Evolutionary conservation across 495 filamentous ascomycete species (phyloP).

Genomic region (Thozetella sp.): DNA sequence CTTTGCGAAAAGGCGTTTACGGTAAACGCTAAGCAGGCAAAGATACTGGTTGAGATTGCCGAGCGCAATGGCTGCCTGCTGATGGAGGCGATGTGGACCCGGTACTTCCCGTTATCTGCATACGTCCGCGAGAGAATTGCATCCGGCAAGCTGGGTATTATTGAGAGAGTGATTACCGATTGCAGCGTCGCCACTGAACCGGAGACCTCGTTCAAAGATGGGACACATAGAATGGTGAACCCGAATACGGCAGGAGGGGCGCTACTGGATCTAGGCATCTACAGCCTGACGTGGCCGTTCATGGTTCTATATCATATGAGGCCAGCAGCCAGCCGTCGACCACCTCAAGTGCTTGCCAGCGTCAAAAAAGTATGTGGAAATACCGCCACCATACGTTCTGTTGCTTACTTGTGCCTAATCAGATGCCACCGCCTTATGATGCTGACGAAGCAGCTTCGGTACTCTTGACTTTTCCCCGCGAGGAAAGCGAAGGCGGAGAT

Average conservation of each 20-base stretch:
- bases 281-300: background rate
- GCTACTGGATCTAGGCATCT: background rate
- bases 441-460: no score
- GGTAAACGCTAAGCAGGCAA: background rate
- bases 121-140: no score
- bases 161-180: background rate
- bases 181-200: no score
- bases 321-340: background rate
- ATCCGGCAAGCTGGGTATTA: background rate
- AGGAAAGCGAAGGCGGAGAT: no score
- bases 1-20: slow-evolving; percentile 56
- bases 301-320: background rate
- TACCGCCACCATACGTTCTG: no score
- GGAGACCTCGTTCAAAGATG: background rate
- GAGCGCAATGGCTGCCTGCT: background rate
- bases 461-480: no score
- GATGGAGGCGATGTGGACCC: background rate
- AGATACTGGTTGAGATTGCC: background rate
- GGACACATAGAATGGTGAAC: background rate
- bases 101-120: background rate
- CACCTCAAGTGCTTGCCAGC: background rate
- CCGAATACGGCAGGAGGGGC: background rate
- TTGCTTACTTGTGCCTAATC: no score
- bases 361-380: no score
- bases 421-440: no score